A percentile compares a stretch with the other conserved stretches of the same genome.
These are phyloP conservation scores for Shiraia sp. DNA, from an alignment of 2,329 filamentous ascomycete species.

Conservation along the genomic window DNA sequence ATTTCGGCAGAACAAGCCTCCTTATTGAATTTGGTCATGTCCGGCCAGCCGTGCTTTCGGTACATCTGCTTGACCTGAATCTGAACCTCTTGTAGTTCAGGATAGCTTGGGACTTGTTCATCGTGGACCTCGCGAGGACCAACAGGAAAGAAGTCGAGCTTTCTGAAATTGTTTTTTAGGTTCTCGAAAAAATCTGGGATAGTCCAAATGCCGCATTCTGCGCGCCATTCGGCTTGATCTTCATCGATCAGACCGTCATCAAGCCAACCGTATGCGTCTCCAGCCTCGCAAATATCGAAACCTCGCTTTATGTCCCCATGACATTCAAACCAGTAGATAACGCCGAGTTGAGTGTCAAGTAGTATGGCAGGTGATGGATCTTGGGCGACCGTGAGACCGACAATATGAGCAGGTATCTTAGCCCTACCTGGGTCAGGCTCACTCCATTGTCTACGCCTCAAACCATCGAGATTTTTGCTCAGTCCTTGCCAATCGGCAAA, in stretches of 20 bases:
- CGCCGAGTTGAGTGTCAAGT: slow-evolving; percentile 12
- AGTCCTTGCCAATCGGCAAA: background rate
- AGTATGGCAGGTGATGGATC: slow-evolving; percentile 2
- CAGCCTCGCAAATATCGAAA: background rate
- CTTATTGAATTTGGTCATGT: slow-evolving; percentile 6
- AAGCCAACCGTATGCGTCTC: too few relatives aligned
- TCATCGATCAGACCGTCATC: too few relatives aligned
- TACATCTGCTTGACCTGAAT: slow-evolving; percentile 10
- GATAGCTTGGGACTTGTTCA: background rate
- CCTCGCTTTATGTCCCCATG: background rate
- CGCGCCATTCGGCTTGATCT: slow-evolving; percentile 12
- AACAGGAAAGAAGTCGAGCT: slow-evolving; percentile 11
- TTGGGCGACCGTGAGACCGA: slow-evolving; percentile 7
- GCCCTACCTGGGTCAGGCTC: slow-evolving; percentile 1
- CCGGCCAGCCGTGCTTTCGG: slow-evolving; percentile 12
- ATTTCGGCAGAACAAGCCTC: too few relatives aligned
- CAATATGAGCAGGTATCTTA: slow-evolving; percentile 10
- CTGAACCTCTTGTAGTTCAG: background rate
- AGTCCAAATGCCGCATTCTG: slow-evolving; percentile 8
- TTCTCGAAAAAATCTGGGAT: slow-evolving; percentile 16
- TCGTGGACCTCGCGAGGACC: slow-evolving; percentile 2
- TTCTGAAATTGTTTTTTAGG: slow-evolving; percentile 9
- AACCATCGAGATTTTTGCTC: slow-evolving; percentile 1
- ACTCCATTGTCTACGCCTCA: background rate
- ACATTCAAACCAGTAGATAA: slow-evolving; percentile 12